Conservation (phyloP, 345 rosid species). For the rapeseed (Brassica napus) region Da-Ae NC_063434.1:29018501-29019000, state of each 20-base stretch:
- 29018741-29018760: neutral
- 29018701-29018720: constrained; percentile 16
- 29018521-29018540: neutral
- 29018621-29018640: constrained; percentile 30
- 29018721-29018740: constrained; percentile 36
- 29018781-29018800: neutral
- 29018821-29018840: too few relatives aligned
- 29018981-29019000: too few relatives aligned
- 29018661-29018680: constrained; percentile 28
- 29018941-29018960: too few relatives aligned
- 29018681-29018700: constrained; percentile 18
- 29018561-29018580: constrained; percentile 33
- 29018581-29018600: constrained; percentile 22
- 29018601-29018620: constrained; percentile 28
- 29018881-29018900: too few relatives aligned
- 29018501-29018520: constrained; percentile 10
- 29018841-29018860: too few relatives aligned
- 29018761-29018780: constrained; percentile 1
- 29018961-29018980: neutral
- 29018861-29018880: too few relatives aligned
- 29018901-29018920: too few relatives aligned
- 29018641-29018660: constrained; percentile 23
- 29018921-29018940: too few relatives aligned
- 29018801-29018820: neutral
- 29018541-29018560: neutral